Conservation (phyloP, 2,329 filamentous ascomycete genomes). For the Blastomyces gilchristii region DNA sequence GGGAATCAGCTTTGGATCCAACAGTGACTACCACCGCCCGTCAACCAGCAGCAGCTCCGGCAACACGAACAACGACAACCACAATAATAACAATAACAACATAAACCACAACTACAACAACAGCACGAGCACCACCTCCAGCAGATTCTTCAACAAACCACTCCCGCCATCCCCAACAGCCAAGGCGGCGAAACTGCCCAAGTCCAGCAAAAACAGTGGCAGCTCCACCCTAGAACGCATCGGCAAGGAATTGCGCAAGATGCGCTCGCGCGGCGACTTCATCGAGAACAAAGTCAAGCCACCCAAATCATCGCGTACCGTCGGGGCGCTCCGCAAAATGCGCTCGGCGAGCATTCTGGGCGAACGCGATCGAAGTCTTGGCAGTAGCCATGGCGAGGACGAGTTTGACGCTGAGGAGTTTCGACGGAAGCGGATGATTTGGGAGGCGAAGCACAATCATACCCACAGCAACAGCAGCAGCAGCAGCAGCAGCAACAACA, state of each 20-base stretch:
- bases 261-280: slow-evolving; percentile 47
- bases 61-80: slow-evolving; percentile 17
- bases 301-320: background rate
- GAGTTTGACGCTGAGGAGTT: slow-evolving; percentile 43
- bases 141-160: slow-evolving; percentile 29
- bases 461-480: background rate
- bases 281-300: slow-evolving; percentile 27
- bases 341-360: slow-evolving; percentile 24
- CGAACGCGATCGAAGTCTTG: slow-evolving; percentile 20
- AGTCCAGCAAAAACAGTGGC: slow-evolving; percentile 21
- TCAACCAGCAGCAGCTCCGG: slow-evolving; percentile 30
- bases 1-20: slow-evolving; percentile 49
- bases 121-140: slow-evolving; percentile 8
- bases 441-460: slow-evolving; percentile 32
- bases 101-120: slow-evolving; percentile 21
- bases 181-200: slow-evolving; percentile 4
- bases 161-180: slow-evolving; percentile 30
- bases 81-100: slow-evolving; percentile 20
- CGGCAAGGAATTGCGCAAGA: slow-evolving; percentile 48
- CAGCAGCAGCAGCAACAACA: too few relatives aligned
- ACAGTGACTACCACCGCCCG: slow-evolving; percentile 21
- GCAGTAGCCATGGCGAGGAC: slow-evolving; percentile 24
- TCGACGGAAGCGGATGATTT: slow-evolving; percentile 38
- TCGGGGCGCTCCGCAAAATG: slow-evolving; percentile 26
- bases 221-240: slow-evolving; percentile 50